These are phyloP conservation scores for Spathaspora sp. DNA, from an alignment of 805 yeast genomes.

Conservation along the genomic window DNA sequence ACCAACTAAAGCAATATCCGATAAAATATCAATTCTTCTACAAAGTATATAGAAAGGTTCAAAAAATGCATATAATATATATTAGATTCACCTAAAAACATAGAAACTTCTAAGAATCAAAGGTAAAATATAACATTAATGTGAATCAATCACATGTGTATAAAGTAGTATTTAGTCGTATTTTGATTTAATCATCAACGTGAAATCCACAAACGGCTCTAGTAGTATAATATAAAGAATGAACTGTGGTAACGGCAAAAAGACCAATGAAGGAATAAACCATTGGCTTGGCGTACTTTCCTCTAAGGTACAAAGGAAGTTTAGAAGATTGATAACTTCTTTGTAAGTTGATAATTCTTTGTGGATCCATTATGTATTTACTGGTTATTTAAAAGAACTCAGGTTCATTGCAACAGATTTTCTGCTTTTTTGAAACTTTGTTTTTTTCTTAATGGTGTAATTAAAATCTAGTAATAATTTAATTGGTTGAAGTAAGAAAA, in stretches of 20 bases:
- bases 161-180: background rate
- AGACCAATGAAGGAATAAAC: conserved; percentile 78
- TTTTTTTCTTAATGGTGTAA: background rate
- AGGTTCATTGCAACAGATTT: background rate
- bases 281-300: conserved; percentile 54
- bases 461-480: background rate
- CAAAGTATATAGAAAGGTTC: background rate
- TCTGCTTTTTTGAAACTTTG: background rate
- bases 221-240: conserved; percentile 65
- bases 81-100: background rate
- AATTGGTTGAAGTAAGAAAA: background rate
- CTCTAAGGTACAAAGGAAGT: conserved; percentile 44
- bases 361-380: conserved; percentile 35
- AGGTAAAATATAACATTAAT: background rate
- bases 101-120: background rate
- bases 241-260: conserved; percentile 61
- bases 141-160: background rate
- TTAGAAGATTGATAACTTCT: conserved; percentile 41
- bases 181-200: conserved; percentile 18
- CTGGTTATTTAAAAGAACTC: background rate
- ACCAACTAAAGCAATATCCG: background rate
- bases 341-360: conserved; percentile 44
- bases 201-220: conserved; percentile 54
- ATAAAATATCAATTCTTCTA: background rate
- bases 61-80: no score